Conservation (phyloP, 1,139 yeast genomes). For the Hyphopichia buzzinii region DNA sequence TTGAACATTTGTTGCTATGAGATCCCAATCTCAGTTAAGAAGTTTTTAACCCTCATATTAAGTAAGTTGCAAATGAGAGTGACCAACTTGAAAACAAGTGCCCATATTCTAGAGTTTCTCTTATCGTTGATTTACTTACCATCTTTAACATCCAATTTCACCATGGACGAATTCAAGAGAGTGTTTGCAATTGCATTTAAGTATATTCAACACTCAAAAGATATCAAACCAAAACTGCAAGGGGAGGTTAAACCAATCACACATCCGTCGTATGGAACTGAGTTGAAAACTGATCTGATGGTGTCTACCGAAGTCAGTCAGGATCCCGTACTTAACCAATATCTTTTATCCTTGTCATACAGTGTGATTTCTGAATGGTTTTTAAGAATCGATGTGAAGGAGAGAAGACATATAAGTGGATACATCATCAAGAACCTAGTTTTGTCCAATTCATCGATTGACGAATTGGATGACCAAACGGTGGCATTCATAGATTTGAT, state of each 20-base stretch:
- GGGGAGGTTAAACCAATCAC: conserved; percentile 5
- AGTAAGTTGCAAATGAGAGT: conserved; percentile 71
- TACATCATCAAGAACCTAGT: conserved; percentile 62
- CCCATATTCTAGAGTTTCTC: conserved; percentile 76
- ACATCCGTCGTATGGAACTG: conserved; percentile 35
- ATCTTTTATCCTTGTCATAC: conserved; percentile 63
- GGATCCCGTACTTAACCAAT: conserved; percentile 54
- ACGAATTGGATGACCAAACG: conserved; percentile 49
- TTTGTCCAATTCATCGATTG: conserved; percentile 28
- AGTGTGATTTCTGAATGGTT: conserved; percentile 74
- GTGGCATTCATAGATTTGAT: conserved; percentile 69
- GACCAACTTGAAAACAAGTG: conserved; percentile 65
- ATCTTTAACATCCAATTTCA: conserved; percentile 65
- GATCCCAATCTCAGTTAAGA: conserved; percentile 70
- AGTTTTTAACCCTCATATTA: conserved; percentile 62
- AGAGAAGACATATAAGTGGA: conserved; percentile 58
- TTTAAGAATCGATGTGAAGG: conserved; percentile 57
- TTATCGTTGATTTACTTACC: conserved; percentile 67
- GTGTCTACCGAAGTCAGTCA: conserved; percentile 49
- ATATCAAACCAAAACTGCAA: conserved; percentile 30
- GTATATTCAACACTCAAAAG: conserved; percentile 70
- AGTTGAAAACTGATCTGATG: conserved; percentile 38
- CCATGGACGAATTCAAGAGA: conserved; percentile 72
- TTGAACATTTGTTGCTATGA: conserved; percentile 79
- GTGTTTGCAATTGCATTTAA: conserved; percentile 84